Percentiles rank a stretch among this genome's conserved stretches.
phyloP scores from a whole-genome alignment of 495 filamentous ascomycete genomes.

The Glarea lozoyensis region DNA sequence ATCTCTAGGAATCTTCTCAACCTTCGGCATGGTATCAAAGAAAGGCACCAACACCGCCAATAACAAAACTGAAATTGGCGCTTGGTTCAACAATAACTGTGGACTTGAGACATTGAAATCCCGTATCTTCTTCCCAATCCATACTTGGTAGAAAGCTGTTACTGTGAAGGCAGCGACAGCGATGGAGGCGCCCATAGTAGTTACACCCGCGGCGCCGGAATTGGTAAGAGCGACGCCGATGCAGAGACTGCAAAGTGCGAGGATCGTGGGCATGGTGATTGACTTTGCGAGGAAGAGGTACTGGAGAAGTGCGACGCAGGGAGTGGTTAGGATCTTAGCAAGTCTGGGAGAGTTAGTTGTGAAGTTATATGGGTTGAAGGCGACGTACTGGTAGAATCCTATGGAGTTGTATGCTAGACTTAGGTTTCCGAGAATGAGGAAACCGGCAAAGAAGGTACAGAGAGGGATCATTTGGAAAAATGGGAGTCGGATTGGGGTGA shows the following conservation, averaged over 20 bases:
- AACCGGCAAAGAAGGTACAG: slow-evolving; percentile 30
- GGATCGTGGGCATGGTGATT: slow-evolving; percentile 22
- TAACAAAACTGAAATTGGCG: slow-evolving; percentile 27
- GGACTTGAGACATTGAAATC: slow-evolving; percentile 27
- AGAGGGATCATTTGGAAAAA: slow-evolving; percentile 29
- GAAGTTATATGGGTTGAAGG: neutral
- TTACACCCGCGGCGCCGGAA: slow-evolving; percentile 15
- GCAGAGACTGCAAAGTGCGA: slow-evolving; percentile 21
- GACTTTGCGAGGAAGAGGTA: slow-evolving; percentile 27
- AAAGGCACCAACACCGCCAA: slow-evolving; percentile 26
- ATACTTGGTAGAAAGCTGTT: slow-evolving; percentile 31
- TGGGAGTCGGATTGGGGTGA: slow-evolving; percentile 25
- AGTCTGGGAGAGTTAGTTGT: slow-evolving; percentile 14
- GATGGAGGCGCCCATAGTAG: slow-evolving; percentile 24
- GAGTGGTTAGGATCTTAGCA: slow-evolving; percentile 31
- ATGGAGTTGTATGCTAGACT: slow-evolving; percentile 30
- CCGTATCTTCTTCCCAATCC: slow-evolving; percentile 33
- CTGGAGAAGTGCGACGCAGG: slow-evolving; percentile 28
- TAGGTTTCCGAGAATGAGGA: slow-evolving; percentile 29
- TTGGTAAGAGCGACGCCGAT: slow-evolving; percentile 21
- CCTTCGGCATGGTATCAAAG: slow-evolving; percentile 26
- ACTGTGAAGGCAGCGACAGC: slow-evolving; percentile 26
- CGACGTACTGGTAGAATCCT: slow-evolving; percentile 27
- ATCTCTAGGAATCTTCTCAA: slow-evolving; percentile 21
- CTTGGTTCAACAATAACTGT: slow-evolving; percentile 30